Percentiles rank a stretch among this genome's conserved stretches.
Conservation (phyloP, 768 basidiomycete genomes). For the Lactifluus pinguis region DNA sequence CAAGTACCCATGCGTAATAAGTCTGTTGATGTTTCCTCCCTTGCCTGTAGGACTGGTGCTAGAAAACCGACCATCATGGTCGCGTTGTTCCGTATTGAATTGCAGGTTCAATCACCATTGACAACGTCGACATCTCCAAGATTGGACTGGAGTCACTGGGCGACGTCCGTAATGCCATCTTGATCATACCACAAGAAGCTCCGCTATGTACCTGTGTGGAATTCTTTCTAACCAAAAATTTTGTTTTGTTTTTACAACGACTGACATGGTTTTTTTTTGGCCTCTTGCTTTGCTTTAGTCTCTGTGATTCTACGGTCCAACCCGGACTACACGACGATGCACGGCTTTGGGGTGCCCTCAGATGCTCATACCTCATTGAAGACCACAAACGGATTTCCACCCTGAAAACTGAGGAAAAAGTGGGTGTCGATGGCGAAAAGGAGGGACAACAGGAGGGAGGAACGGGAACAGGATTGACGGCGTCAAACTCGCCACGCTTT, state of each 20-base stretch:
- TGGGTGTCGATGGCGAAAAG: constrained; percentile 31
- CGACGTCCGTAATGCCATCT: constrained; percentile 56
- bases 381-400: constrained; percentile 24
- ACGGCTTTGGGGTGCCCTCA: constrained; percentile 79
- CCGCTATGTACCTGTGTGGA: constrained; percentile 25
- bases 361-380: constrained; percentile 76
- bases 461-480: constrained; percentile 21
- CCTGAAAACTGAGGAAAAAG: constrained; percentile 27
- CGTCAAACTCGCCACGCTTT: constrained; percentile 39
- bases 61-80: constrained; percentile 90
- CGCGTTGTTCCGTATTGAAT: constrained; percentile 76
- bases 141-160: constrained; percentile 75
- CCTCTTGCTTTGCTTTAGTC: constrained; percentile 41
- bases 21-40: neutral
- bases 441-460: no score
- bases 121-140: constrained; percentile 75
- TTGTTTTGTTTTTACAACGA: no score
- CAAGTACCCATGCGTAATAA: neutral
- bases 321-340: constrained; percentile 67
- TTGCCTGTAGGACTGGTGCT: constrained; percentile 59
- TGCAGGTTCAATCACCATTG: constrained; percentile 72
- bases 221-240: constrained; percentile 32
- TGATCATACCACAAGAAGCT: constrained; percentile 82
- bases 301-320: constrained; percentile 79
- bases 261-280: no score